Base-by-base conservation (phyloP, 306 rosid species). In the Ammopiptanthus mongolicus region DNA sequence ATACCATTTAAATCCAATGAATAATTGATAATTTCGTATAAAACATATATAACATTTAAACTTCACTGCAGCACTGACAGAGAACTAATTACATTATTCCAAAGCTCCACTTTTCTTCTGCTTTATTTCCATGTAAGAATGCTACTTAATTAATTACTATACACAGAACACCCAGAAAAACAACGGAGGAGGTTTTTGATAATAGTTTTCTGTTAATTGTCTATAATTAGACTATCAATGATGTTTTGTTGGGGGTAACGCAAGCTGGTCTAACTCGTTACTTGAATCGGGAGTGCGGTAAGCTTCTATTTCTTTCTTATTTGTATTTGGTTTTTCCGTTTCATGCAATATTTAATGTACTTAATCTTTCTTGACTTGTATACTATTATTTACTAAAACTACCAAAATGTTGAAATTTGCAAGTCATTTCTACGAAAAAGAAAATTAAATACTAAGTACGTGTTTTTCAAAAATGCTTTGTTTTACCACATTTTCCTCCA, bases 221-320 rank as follows among this genome's bases (percentile, higher is more conserved):
- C 68, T 39, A 29, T 31, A 18, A 57, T 21, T 83, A 87, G 94
- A 89, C 92, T 1, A 29, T 86, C 76, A 91, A 91, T 58, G 95
- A 91, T 61, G 91, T 88, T 34, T n/a, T 87, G 39, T 55, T 87
- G 76, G 97, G 92, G 37, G 22, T 88, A 44, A 77, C 94, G 51
- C 94, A 91, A 87, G 94, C 92, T 8, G 89, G 84, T 51, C 80
- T 91, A 17, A 39, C 86, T 5, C 75, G 36, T 60, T 88, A 91
- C 69, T 46, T 87, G 75, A 87, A 77, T 65, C 82, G 81, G 9
- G 83, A 61, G 78, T 76, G 82, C 4, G 74, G 94, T 91, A 25
- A 84, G 80, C 17, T 63, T 61, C 15, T 15, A n/a, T 23, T 69
- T 17, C 31, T n/a, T 10, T 6, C 1, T 3, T 2, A 10, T 25